phyloP scores from a whole-genome alignment of 2,329 filamentous ascomycete species.

The Orbilia quercus region DNA sequence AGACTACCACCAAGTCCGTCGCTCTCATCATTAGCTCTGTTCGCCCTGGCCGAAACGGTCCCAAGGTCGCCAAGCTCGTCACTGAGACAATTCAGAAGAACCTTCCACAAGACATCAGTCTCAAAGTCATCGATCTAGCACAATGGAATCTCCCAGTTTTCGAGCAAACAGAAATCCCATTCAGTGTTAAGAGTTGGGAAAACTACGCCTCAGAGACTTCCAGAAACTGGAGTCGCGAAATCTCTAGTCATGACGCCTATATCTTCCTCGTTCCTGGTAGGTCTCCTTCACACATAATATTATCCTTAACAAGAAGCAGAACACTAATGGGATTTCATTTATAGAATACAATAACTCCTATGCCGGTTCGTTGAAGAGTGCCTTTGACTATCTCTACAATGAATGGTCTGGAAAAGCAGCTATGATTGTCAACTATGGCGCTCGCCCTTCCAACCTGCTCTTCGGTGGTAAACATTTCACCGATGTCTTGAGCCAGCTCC shows the following conservation, averaged over 20 bases:
- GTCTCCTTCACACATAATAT: slow-evolving; percentile 5
- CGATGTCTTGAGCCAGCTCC: slow-evolving; percentile 30
- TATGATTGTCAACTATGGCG: slow-evolving; percentile 69
- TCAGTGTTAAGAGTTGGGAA: slow-evolving; percentile 60
- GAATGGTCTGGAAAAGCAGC: slow-evolving; percentile 71
- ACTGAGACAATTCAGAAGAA: slow-evolving; percentile 58
- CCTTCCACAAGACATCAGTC: slow-evolving; percentile 56
- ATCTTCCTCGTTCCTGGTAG: slow-evolving; percentile 61
- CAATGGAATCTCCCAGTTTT: slow-evolving; percentile 63
- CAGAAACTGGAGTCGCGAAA: slow-evolving; percentile 62
- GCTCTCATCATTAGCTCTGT: slow-evolving; percentile 63
- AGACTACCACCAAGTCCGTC: slow-evolving; percentile 57
- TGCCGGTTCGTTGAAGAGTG: slow-evolving; percentile 70
- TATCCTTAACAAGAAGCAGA: not conserved
- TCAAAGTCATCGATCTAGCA: slow-evolving; percentile 62
- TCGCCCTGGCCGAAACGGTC: slow-evolving; percentile 62
- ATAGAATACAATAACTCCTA: slow-evolving; percentile 70
- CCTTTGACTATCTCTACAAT: slow-evolving; percentile 71
- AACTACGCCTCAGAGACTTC: slow-evolving; percentile 63
- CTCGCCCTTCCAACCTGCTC: slow-evolving; percentile 53
- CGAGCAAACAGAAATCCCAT: slow-evolving; percentile 63
- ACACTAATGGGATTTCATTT: slow-evolving; percentile 6
- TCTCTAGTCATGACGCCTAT: slow-evolving; percentile 62
- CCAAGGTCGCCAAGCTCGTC: slow-evolving; percentile 62
- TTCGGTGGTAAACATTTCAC: slow-evolving; percentile 44